Percentiles rank a stretch among this genome's conserved stretches.
phyloP scores from a whole-genome alignment of 2,329 filamentous ascomycete genomes.

The Botrytis hyacinthi region DNA sequence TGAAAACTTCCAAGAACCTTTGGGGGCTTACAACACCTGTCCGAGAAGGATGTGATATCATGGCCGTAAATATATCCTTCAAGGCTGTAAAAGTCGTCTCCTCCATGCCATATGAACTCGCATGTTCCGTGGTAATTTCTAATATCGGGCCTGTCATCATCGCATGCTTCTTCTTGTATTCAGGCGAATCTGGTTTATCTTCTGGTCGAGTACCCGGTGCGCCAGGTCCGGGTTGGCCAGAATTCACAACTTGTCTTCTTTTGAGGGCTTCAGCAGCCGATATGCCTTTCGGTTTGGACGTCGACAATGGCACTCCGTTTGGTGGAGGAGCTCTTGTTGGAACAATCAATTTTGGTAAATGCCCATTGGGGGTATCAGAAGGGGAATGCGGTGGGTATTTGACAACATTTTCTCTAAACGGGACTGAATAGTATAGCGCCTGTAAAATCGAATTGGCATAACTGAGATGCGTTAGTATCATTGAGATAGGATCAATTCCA shows the following conservation, averaged over 20 bases:
- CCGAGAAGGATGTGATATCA: slow-evolving; percentile 76
- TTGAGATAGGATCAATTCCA: not conserved
- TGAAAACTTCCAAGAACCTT: slow-evolving; percentile 89
- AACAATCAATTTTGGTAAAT: slow-evolving; percentile 56
- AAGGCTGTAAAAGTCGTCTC: slow-evolving; percentile 92
- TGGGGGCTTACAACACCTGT: slow-evolving; percentile 90
- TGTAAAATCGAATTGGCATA: slow-evolving; percentile 99
- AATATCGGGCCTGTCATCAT: slow-evolving; percentile 84
- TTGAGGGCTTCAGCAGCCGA: slow-evolving; percentile 55
- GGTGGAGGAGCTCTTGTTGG: slow-evolving; percentile 50
- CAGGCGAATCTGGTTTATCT: slow-evolving; percentile 89
- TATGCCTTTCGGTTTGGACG: slow-evolving; percentile 54
- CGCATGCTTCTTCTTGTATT: slow-evolving; percentile 97
- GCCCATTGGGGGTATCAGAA: slow-evolving; percentile 65
- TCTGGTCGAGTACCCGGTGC: slow-evolving; percentile 63
- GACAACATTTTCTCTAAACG: slow-evolving; percentile 91
- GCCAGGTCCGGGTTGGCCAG: slow-evolving; percentile 53
- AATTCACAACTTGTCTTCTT: slow-evolving; percentile 53
- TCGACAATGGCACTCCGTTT: slow-evolving; percentile 47
- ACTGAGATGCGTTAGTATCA: slow-evolving; percentile 50
- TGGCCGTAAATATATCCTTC: slow-evolving; percentile 92
- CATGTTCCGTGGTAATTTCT: slow-evolving; percentile 79
- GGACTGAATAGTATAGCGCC: slow-evolving; percentile 91
- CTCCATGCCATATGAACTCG: slow-evolving; percentile 81
- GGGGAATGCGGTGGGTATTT: slow-evolving; percentile 78